These are phyloP conservation scores for Diaporthe vaccinii DNA, from an alignment of 2,329 filamentous ascomycete genomes.

Conservation along the genomic window DNA sequence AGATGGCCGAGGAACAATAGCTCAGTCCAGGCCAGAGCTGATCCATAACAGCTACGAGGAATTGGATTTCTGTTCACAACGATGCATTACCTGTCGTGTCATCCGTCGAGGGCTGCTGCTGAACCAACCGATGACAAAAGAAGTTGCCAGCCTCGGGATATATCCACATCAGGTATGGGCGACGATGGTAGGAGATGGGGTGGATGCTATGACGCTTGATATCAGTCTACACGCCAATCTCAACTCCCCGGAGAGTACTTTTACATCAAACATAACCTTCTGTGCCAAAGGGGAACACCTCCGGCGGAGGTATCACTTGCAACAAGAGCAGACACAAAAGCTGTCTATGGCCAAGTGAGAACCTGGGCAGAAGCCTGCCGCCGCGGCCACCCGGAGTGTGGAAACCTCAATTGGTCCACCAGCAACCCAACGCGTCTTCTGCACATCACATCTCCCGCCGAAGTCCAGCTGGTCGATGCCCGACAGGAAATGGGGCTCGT, in stretches of 20 bases:
- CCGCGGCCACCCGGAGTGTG: not conserved
- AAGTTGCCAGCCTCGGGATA: not conserved
- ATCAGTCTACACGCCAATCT: not conserved
- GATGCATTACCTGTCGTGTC: not conserved
- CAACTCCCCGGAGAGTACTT: not conserved
- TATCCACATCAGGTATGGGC: not conserved
- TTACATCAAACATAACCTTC: not conserved
- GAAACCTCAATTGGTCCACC: not conserved
- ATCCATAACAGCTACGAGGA: not conserved
- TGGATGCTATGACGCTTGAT: not conserved
- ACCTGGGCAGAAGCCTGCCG: not conserved
- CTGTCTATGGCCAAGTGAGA: not conserved
- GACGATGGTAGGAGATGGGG: not conserved
- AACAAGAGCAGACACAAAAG: not conserved
- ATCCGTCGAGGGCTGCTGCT: not conserved
- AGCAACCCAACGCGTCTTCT: not conserved
- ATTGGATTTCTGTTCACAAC: not conserved
- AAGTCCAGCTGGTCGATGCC: slow-evolving; percentile 6
- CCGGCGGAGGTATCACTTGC: not conserved
- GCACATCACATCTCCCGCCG: not conserved
- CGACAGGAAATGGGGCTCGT: not conserved
- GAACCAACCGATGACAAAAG: not conserved
- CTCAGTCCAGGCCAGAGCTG: not conserved
- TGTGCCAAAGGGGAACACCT: not conserved
- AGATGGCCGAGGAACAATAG: not conserved